These are phyloP conservation scores for Suhomyces panamericanus DNA, from an alignment of 1,139 yeast genomes.

Conservation along the genomic window DNA sequence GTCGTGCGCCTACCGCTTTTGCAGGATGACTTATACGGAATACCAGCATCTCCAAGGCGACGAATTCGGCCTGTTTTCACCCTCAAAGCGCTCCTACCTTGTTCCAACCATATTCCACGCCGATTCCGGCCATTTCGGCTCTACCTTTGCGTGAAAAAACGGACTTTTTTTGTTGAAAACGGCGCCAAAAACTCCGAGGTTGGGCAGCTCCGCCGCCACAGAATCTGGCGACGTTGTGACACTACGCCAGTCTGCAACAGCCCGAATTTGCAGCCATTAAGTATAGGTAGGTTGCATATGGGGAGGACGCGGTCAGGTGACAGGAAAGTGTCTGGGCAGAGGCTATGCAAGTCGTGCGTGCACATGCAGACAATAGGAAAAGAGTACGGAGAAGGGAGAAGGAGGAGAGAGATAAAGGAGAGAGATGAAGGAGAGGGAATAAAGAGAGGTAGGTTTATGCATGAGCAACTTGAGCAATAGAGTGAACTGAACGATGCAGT, in stretches of 20 bases:
- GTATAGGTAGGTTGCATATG: constrained; percentile 5
- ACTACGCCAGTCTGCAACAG: constrained; percentile 7
- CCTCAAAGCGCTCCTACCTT: neutral
- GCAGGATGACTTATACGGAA: neutral
- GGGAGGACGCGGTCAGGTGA: constrained; percentile 5
- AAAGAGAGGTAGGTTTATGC: too few relatives aligned
- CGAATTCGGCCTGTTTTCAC: neutral
- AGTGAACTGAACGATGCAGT: too few relatives aligned
- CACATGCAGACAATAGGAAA: too few relatives aligned
- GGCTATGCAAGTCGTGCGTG: too few relatives aligned
- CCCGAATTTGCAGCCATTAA: constrained; percentile 16
- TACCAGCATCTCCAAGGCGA: neutral
- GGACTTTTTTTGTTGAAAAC: neutral
- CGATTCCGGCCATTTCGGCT: neutral
- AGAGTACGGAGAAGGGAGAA: too few relatives aligned
- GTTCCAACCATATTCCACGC: neutral
- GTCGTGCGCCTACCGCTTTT: neutral
- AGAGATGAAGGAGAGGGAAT: too few relatives aligned
- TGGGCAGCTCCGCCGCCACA: neutral
- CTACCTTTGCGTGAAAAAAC: neutral
- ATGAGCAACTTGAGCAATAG: too few relatives aligned
- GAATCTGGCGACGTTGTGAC: constrained; percentile 5
- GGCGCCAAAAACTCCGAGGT: neutral
- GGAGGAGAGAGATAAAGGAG: too few relatives aligned
- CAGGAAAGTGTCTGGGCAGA: too few relatives aligned